Evolutionary conservation across 352 stramenopile genomes (phyloP), one percentile per base, ranked within the genome.

Genomic region (Saprolegnia diclina): DNA sequence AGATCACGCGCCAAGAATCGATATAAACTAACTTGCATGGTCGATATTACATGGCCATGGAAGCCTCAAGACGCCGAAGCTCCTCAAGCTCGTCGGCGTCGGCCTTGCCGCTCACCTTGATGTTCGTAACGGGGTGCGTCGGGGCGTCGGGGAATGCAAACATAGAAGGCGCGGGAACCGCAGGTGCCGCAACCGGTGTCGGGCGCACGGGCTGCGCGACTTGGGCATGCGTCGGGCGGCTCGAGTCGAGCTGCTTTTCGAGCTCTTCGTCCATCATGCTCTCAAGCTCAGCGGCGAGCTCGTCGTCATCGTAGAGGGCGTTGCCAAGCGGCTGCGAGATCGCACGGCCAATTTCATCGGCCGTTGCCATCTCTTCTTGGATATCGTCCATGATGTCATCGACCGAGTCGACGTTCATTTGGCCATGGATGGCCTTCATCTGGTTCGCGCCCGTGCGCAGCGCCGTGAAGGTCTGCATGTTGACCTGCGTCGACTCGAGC

Each of bases 331-430:
- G 90, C 74, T 97, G 89, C 37, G 91, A 95, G 75, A 99, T 97
- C 13, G 94, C 94, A 59, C 86, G 77, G 22, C 83, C 90, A 71
- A 99, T 98, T 79, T 98, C 93, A 71, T 98, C 85, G 3, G 92
- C 93, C 61, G 91, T 90, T 53, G 97, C 92, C 94, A 98, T 98
- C 74, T 98, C 92, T 75, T 98, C 95, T 77, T 97, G 94, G 74
- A 98, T 98, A 69, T 98, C 91, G 79, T 98, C 96, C 95, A 99
- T 99, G 64, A 98, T 92, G 71, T 98, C 97, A 77, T 98, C 95
- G 54, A 99, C 96, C 70, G 92, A 94, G 76, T 99, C 97, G 48
- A 98, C 93, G 73, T 97, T 95, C 71, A 98, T 94, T 67, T 98
- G 83, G 26, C 89, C 90, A 71, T 97, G 89, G 66, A 98, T 97